These are phyloP conservation scores for Parastagonospora nodorum DNA, from an alignment of 2,329 filamentous ascomycete genomes.

Conservation along the genomic window DNA sequence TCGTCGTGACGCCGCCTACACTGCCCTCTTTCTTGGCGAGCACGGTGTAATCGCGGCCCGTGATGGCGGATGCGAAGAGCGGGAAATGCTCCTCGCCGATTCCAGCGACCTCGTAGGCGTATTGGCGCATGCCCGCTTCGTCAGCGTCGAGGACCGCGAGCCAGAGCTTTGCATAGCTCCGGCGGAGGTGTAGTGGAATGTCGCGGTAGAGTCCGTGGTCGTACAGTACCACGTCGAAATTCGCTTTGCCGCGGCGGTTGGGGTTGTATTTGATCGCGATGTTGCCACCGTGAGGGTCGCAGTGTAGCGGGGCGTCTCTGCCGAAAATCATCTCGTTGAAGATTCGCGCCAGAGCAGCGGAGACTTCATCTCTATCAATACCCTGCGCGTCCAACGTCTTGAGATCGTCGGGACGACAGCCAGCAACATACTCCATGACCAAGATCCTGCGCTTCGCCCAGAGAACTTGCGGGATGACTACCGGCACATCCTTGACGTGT, in stretches of 20 bases:
- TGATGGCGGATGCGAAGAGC: constrained; percentile 94
- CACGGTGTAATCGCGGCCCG: constrained; percentile 85
- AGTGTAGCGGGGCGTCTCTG: constrained; percentile 84
- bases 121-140: constrained; percentile 82
- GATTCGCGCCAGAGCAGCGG: constrained; percentile 83
- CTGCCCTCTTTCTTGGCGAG: constrained; percentile 59
- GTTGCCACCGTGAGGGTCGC: constrained; percentile 96
- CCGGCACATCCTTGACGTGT: constrained; percentile 72
- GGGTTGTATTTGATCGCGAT: constrained; percentile 85
- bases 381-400: constrained; percentile 81
- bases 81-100: constrained; percentile 90
- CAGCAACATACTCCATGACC: constrained; percentile 92
- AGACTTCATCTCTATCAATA: constrained; percentile 95
- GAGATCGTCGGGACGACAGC: constrained; percentile 85
- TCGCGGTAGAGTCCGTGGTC: constrained; percentile 96
- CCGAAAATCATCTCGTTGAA: constrained; percentile 99
- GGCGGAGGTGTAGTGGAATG: constrained; percentile 76
- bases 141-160: constrained; percentile 92
- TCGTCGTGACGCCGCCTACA: constrained; percentile 55
- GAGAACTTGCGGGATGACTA: constrained; percentile 86
- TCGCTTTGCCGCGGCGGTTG: constrained; percentile 61
- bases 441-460: constrained; percentile 89
- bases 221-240: constrained; percentile 96
- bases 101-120: constrained; percentile 86
- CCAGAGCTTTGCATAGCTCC: constrained; percentile 96